phyloP scores from a whole-genome alignment of 805 yeast species.

The Pichia heedii region DNA sequence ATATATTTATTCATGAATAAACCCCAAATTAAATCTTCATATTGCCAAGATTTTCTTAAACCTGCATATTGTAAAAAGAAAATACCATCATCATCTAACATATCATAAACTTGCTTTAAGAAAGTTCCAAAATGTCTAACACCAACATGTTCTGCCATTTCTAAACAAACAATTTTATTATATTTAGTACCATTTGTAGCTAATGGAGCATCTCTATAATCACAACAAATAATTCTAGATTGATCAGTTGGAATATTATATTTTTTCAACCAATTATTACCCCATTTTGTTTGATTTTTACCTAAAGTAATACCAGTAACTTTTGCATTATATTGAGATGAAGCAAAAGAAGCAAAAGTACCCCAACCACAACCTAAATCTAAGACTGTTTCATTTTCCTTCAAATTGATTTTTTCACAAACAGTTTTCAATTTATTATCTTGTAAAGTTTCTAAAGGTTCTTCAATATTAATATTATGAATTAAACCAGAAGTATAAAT shows the following conservation, averaged over 20 bases:
- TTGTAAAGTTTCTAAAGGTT: slow-evolving; percentile 71
- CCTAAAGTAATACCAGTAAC: slow-evolving; percentile 90
- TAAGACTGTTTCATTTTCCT: slow-evolving; percentile 64
- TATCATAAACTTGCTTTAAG: slow-evolving; percentile 70
- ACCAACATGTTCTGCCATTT: slow-evolving; percentile 96
- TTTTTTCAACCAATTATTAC: slow-evolving; percentile 57
- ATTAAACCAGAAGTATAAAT: slow-evolving; percentile 84
- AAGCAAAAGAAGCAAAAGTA: slow-evolving; percentile 77
- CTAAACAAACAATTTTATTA: slow-evolving; percentile 82
- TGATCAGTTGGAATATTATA: slow-evolving; percentile 65
- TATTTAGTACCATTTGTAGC: slow-evolving; percentile 53
- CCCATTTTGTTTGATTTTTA: slow-evolving; percentile 85
- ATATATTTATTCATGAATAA: slow-evolving; percentile 92
- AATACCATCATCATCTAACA: slow-evolving; percentile 86
- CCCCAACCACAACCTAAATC: slow-evolving; percentile 98
- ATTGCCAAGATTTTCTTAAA: slow-evolving; percentile 86
- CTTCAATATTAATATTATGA: slow-evolving; percentile 59
- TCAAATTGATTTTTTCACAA: slow-evolving; percentile 73
- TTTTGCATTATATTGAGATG: slow-evolving; percentile 71
- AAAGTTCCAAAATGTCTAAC: slow-evolving; percentile 72
- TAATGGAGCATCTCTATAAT: slow-evolving; percentile 83
- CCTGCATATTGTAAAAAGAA: slow-evolving; percentile 88
- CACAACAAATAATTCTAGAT: slow-evolving; percentile 70
- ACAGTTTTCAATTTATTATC: slow-evolving; percentile 84
- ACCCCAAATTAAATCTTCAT: slow-evolving; percentile 91